Evolutionary conservation across 2,329 filamentous ascomycete species (phyloP).

Genomic region (Chalaropsis ovoidea): DNA sequence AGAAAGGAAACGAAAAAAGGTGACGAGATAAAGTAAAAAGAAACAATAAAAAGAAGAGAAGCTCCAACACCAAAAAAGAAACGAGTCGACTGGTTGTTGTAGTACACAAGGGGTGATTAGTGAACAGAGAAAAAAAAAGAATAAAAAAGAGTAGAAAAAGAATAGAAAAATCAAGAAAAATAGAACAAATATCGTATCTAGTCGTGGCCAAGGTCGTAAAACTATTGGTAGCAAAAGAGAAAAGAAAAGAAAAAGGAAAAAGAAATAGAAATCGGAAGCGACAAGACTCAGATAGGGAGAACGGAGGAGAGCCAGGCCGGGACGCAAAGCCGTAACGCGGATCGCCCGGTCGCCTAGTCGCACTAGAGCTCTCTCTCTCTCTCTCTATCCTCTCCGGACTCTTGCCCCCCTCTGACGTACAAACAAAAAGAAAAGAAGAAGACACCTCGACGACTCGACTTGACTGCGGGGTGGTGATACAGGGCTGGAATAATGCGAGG

Average conservation of each 20-base stretch:
- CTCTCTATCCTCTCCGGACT: background rate
- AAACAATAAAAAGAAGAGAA: slow-evolving; percentile 26
- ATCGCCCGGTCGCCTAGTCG: background rate
- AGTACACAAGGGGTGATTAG: slow-evolving; percentile 3
- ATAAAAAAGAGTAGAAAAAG: slow-evolving; percentile 25
- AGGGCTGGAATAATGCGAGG: slow-evolving; percentile 17
- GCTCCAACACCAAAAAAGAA: slow-evolving; percentile 24
- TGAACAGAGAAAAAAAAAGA: background rate
- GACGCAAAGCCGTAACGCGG: background rate
- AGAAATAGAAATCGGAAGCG: background rate
- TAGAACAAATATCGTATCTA: slow-evolving; percentile 14
- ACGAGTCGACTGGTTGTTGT: slow-evolving; percentile 6
- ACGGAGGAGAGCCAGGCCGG: background rate
- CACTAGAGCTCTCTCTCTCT: background rate
- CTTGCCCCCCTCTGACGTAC: background rate
- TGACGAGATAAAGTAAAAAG: slow-evolving; percentile 25
- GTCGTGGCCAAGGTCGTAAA: slow-evolving; percentile 15
- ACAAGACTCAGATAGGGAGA: background rate
- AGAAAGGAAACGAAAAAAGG: slow-evolving; percentile 13
- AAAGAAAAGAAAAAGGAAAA: slow-evolving; percentile 13
- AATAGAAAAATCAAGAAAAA: background rate
- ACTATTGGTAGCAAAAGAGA: slow-evolving; percentile 27
- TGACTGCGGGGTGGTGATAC: slow-evolving; percentile 25
- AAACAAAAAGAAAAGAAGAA: slow-evolving; percentile 26
- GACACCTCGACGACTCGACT: slow-evolving; percentile 26